Evolutionary conservation across 306 rosid species (phyloP).

Genomic region (Vicia villosa): DNA sequence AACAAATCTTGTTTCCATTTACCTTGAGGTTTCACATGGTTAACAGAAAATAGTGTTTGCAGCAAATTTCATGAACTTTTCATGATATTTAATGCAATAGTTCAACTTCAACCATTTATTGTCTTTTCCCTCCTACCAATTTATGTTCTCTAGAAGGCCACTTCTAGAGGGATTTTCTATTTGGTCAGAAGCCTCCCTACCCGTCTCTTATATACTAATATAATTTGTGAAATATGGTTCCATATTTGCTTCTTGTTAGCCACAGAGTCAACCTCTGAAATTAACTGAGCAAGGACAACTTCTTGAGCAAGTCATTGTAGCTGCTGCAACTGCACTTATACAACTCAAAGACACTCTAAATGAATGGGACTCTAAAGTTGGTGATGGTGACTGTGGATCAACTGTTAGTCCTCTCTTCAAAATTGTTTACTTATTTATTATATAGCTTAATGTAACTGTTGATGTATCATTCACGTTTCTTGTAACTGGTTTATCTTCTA

Average conservation of each 20-base stretch:
- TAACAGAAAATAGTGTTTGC: constrained; percentile 8
- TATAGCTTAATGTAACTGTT: constrained; percentile 8
- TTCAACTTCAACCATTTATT: constrained; percentile 23
- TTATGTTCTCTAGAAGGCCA: constrained; percentile 16
- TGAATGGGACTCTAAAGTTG: constrained; percentile 95
- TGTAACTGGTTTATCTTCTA: constrained; percentile 38
- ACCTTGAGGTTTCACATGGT: constrained; percentile 1
- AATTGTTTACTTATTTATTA: constrained; percentile 16
- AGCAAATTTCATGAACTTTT: constrained; percentile 17
- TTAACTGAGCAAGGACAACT: constrained; percentile 68
- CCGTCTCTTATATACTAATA: background rate
- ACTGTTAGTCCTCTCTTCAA: constrained; percentile 62
- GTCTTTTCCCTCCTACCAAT: constrained; percentile 15
- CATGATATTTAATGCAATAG: constrained; percentile 17
- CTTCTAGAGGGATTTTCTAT: background rate
- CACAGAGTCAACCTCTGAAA: constrained; percentile 62
- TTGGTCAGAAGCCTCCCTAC: background rate
- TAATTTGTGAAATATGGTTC: constrained; percentile 30
- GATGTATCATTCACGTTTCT: constrained; percentile 29
- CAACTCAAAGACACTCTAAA: constrained; percentile 64
- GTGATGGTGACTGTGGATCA: constrained; percentile 98
- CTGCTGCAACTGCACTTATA: constrained; percentile 77
- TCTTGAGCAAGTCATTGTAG: constrained; percentile 80
- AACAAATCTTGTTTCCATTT: constrained; percentile 3
- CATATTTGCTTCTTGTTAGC: constrained; percentile 49